phyloP scores from a whole-genome alignment of 768 basidiomycete genomes.

The Pisolithus sp. region DNA sequence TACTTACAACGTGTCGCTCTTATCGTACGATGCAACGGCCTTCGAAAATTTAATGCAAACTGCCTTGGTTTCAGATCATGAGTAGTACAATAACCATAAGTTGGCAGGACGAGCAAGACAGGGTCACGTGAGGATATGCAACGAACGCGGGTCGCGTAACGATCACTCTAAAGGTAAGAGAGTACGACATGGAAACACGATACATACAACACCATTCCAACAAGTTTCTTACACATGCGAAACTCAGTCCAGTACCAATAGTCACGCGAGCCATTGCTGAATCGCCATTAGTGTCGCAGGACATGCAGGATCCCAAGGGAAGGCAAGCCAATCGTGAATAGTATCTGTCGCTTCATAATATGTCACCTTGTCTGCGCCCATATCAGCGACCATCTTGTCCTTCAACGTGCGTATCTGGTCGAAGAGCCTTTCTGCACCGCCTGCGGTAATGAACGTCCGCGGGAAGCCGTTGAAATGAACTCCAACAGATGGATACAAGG shows the following conservation, averaged over 20 bases:
- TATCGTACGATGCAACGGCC: too few relatives aligned
- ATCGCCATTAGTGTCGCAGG: conserved; percentile 41
- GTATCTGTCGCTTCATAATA: conserved; percentile 47
- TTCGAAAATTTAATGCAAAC: too few relatives aligned
- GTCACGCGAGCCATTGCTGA: conserved; percentile 35
- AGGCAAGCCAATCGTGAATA: conserved; percentile 49
- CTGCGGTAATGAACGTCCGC: conserved; percentile 51
- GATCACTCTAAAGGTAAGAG: too few relatives aligned
- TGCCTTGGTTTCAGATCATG: too few relatives aligned
- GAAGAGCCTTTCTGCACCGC: conserved; percentile 49
- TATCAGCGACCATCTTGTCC: conserved; percentile 44
- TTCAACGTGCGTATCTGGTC: conserved; percentile 44
- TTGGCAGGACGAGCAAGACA: too few relatives aligned
- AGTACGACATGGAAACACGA: too few relatives aligned
- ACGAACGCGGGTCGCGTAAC: too few relatives aligned
- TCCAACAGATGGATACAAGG: conserved; percentile 30
- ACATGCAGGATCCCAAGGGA: conserved; percentile 48
- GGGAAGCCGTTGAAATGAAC: conserved; percentile 53
- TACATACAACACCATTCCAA: too few relatives aligned
- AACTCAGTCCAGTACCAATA: neutral
- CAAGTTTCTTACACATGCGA: neutral
- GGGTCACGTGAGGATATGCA: too few relatives aligned
- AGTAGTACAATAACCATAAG: too few relatives aligned
- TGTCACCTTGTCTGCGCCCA: conserved; percentile 40
- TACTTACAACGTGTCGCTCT: too few relatives aligned